These are phyloP conservation scores for Fusarium chuoi DNA, from an alignment of 2,329 filamentous ascomycete genomes.

Conservation along the genomic window DNA sequence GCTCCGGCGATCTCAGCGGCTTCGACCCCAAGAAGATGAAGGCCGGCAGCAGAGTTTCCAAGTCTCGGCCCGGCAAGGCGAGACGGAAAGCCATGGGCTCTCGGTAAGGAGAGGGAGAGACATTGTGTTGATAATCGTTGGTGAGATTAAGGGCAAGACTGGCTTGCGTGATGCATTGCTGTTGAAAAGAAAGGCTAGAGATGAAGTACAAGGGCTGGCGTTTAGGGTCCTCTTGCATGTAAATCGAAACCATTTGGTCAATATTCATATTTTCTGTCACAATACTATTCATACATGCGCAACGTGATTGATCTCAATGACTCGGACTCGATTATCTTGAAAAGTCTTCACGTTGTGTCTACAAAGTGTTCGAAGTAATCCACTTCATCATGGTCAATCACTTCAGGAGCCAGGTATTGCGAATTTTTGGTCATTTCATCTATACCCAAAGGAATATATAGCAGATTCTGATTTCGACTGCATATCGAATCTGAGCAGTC, in stretches of 20 bases:
- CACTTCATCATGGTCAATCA: not conserved
- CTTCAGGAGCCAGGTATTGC: slow-evolving; percentile 3
- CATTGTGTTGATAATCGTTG: slow-evolving; percentile 6
- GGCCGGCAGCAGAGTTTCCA: slow-evolving; percentile 56
- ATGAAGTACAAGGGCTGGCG: slow-evolving; percentile 40
- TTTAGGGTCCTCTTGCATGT: slow-evolving; percentile 41
- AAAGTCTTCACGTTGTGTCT: not conserved
- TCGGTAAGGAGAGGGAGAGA: slow-evolving; percentile 27
- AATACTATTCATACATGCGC: not conserved
- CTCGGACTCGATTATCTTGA: not conserved
- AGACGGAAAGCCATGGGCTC: slow-evolving; percentile 58
- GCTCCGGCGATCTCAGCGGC: slow-evolving; percentile 80
- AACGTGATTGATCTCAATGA: not conserved
- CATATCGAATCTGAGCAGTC: slow-evolving; percentile 27
- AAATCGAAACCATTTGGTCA: slow-evolving; percentile 38
- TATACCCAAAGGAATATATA: slow-evolving; percentile 51
- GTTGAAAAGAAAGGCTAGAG: slow-evolving; percentile 39
- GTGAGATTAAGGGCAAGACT: not conserved
- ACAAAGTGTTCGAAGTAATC: not conserved
- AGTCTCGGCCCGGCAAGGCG: slow-evolving; percentile 62
- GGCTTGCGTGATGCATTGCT: slow-evolving; percentile 22
- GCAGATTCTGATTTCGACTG: slow-evolving; percentile 46
- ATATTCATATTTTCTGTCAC: slow-evolving; percentile 31
- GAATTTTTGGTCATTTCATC: slow-evolving; percentile 50
- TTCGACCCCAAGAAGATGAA: slow-evolving; percentile 92